These are phyloP conservation scores for Sclerotinia borealis DNA, from an alignment of 2,329 filamentous ascomycete species.

Conservation along the genomic window DNA sequence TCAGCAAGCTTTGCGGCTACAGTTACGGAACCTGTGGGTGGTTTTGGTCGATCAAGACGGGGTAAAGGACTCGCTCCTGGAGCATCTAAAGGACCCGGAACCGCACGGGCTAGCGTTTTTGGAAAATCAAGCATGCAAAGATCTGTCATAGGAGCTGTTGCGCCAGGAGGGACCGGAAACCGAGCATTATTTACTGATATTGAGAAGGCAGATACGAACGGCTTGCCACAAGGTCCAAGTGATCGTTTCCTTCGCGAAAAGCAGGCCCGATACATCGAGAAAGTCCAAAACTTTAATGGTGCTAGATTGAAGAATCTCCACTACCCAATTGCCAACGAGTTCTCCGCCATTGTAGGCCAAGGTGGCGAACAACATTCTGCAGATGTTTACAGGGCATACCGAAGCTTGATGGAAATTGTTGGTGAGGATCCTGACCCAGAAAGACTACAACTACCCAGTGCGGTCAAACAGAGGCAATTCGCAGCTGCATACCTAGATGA, in stretches of 20 bases:
- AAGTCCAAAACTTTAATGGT: slow-evolving; percentile 72
- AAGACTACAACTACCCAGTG: slow-evolving; percentile 53
- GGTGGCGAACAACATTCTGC: slow-evolving; percentile 65
- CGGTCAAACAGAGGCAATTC: slow-evolving; percentile 70
- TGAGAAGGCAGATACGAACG: slow-evolving; percentile 46
- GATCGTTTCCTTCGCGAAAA: slow-evolving; percentile 77
- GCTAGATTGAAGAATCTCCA: slow-evolving; percentile 59
- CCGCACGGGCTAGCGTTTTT: slow-evolving; percentile 49
- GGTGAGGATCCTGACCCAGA: slow-evolving; percentile 61
- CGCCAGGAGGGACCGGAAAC: slow-evolving; percentile 55
- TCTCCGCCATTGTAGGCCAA: slow-evolving; percentile 66
- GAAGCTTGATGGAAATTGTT: slow-evolving; percentile 72
- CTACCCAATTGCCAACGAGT: slow-evolving; percentile 70
- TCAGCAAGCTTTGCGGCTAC: slow-evolving; percentile 30
- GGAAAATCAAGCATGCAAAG: slow-evolving; percentile 67
- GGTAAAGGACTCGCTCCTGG: slow-evolving; percentile 39
- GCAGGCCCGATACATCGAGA: slow-evolving; percentile 73
- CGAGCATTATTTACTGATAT: slow-evolving; percentile 63
- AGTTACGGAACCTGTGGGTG: slow-evolving; percentile 40
- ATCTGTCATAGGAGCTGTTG: slow-evolving; percentile 81
- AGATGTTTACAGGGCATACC: slow-evolving; percentile 76
- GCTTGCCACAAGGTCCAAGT: slow-evolving; percentile 48
- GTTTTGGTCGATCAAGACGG: slow-evolving; percentile 55
- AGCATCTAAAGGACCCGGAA: slow-evolving; percentile 23
- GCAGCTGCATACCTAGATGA: slow-evolving; percentile 72